Evolutionary conservation across 345 rosid species (phyloP), one percentile per base, ranked within the genome.

Genomic region (Gossypium thurberi): DNA sequence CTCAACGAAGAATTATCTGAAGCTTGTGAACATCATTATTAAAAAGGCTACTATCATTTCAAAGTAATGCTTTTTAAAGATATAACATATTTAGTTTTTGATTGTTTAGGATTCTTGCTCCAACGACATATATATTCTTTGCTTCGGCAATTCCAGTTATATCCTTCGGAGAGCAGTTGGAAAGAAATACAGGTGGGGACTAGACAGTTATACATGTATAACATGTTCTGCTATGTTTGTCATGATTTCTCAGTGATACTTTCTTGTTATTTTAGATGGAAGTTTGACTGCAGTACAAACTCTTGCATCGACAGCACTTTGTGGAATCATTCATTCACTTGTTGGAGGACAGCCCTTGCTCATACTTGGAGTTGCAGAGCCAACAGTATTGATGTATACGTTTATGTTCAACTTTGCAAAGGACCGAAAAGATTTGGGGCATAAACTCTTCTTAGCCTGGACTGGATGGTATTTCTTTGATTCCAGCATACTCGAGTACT

Each of bases 101-200:
- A 56, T 63, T 64, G 47, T 67, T 76, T 71, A 90, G 90, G 88
- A 85, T 90, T 75, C 87, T 90, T 70, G 95, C 92, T 51, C 92
- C 94, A 11, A 90, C 94, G 47, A 90, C 94, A n/a, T 92, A 90
- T 70, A 89, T 87, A 11, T 90, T 87, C 80, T 92, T 90, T 47
- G 96, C 98, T 14, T 92, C 96, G 48, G 91, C 94, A 3, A 89
- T 90, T 79, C 98, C 94, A 10, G 98, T 92, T 52, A 84, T 90
- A 15, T 93, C 96, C 17, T 92, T 92, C 28, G 98, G 98, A 3
- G 97, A 90, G 80, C 98, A 90, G 73, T 83, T 93, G 8, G 87
- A 88, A 68, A 82, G 93, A 69, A 87, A 87, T 28, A 93, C 98
- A 75, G 94, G 96, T 87, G 28, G 51, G 17, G 10, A 52, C 43